phyloP scores from a whole-genome alignment of 768 basidiomycete genomes.

The Chalciporus chontae region DNA sequence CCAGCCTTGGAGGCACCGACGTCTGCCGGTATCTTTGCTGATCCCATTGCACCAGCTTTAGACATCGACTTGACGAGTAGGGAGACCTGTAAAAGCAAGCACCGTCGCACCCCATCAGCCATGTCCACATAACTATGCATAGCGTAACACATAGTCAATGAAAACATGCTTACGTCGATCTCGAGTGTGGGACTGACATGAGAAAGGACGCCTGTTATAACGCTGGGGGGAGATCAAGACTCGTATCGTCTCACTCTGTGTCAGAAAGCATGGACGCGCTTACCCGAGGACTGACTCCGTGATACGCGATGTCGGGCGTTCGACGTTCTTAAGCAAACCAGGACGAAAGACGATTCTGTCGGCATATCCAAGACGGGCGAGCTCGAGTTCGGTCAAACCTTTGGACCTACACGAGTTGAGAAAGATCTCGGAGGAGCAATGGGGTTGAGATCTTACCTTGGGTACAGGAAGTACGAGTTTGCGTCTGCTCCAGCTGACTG shows the following conservation, averaged over 20 bases:
- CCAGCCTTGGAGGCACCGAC: slow-evolving; percentile 41
- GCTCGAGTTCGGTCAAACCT: slow-evolving; percentile 66
- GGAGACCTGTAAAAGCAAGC: slow-evolving; percentile 36
- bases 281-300: slow-evolving; percentile 44
- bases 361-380: slow-evolving; percentile 64
- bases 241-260: no score
- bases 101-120: neutral
- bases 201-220: slow-evolving; percentile 36
- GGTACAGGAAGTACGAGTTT: slow-evolving; percentile 49
- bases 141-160: neutral
- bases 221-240: slow-evolving; percentile 22
- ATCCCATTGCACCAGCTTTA: slow-evolving; percentile 53
- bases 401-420: slow-evolving; percentile 49
- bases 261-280: slow-evolving; percentile 9
- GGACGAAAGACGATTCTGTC: slow-evolving; percentile 75
- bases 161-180: slow-evolving; percentile 39
- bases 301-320: slow-evolving; percentile 39
- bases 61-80: slow-evolving; percentile 53
- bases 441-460: slow-evolving; percentile 32
- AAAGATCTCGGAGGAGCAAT: neutral
- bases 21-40: slow-evolving; percentile 41
- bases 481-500: slow-evolving; percentile 50
- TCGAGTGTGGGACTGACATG: slow-evolving; percentile 35
- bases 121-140: neutral
- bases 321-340: slow-evolving; percentile 44